A percentile compares a stretch with the other conserved stretches of the same genome.
phyloP scores from a whole-genome alignment of 306 rosid genomes.

The Ormosia emarginata region DNA sequence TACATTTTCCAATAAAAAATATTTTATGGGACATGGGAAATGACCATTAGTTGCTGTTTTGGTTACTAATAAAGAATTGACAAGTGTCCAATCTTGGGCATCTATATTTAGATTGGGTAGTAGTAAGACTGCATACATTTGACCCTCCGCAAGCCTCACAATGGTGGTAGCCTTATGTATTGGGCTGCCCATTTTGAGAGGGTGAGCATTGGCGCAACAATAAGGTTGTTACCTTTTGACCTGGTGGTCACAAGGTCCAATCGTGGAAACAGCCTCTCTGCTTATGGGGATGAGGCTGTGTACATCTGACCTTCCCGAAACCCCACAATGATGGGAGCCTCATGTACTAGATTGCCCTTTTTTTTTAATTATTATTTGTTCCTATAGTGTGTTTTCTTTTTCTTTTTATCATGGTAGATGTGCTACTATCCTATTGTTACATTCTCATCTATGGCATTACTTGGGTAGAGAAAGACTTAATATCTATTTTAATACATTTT shows the following conservation, averaged over 20 bases:
- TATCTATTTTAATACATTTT: not conserved
- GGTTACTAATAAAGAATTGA: not conserved
- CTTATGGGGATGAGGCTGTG: not conserved
- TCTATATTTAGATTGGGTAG: not conserved
- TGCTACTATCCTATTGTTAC: not conserved
- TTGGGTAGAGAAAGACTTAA: not conserved
- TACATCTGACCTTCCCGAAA: not conserved
- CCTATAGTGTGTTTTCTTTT: not conserved
- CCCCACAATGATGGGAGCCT: not conserved
- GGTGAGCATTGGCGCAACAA: not conserved
- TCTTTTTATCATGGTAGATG: not conserved
- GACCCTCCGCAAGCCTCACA: not conserved
- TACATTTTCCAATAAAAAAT: not conserved
- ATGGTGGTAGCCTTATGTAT: not conserved
- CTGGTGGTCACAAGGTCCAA: not conserved
- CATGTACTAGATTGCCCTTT: not conserved
- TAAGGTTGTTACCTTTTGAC: not conserved
- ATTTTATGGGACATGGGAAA: not conserved
- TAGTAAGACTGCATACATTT: not conserved
- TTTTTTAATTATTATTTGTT: not conserved
- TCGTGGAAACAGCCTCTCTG: not conserved
- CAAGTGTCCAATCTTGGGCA: not conserved
- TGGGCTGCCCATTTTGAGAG: not conserved
- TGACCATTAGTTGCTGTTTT: not conserved
- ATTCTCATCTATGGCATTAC: not conserved